Evolutionary conservation across 176 grass and related monocot genomes (phyloP).

Genomic region (Phragmites australis): DNA sequence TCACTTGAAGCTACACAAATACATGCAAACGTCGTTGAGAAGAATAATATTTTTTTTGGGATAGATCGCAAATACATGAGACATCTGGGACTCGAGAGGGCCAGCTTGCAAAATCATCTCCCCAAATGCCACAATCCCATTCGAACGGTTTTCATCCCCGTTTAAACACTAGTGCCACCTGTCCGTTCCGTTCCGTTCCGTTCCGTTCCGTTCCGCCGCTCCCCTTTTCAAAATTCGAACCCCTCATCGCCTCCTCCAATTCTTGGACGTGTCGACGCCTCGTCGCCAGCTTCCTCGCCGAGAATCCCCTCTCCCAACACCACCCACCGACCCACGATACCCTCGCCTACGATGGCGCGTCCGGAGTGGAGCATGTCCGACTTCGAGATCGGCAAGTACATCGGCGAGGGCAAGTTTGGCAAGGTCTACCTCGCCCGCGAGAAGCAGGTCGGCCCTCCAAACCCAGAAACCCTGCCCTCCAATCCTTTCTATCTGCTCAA

Average conservation of each 20-base stretch:
- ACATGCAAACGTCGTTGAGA: too few species aligned
- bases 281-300: background rate
- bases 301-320: background rate
- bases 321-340: background rate
- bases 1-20: too few species aligned
- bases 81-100: too few species aligned
- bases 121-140: background rate
- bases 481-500: background rate
- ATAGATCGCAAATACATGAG: too few species aligned
- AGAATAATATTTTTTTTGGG: too few species aligned
- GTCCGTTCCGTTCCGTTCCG: background rate
- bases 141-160: background rate
- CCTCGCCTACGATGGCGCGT: constrained; percentile 23
- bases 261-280: background rate
- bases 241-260: background rate
- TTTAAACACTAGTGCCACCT: background rate
- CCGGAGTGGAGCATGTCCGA: constrained; percentile 67
- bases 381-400: constrained; percentile 78
- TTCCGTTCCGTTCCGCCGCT: background rate
- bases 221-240: constrained; percentile 6
- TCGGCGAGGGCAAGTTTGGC: constrained; percentile 88
- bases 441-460: constrained; percentile 51
- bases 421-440: constrained; percentile 92
- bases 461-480: background rate
- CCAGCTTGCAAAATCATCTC: background rate